A percentile compares a stretch with the other conserved stretches of the same genome.
These are phyloP conservation scores for Megacollybia marginata DNA, from an alignment of 768 basidiomycete genomes.

Conservation along the genomic window DNA sequence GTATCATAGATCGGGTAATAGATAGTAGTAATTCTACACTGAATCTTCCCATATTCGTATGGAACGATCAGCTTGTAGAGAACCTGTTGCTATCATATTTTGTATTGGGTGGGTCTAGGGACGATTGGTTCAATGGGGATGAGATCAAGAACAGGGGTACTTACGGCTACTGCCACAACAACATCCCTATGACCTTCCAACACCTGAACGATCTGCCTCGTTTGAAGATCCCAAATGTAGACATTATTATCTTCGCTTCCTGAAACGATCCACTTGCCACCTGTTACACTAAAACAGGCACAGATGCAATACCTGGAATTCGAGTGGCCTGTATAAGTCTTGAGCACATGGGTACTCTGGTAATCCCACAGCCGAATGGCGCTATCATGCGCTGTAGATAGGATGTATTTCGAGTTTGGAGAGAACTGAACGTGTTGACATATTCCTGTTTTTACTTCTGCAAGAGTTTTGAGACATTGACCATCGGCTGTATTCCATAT, in stretches of 20 bases:
- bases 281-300: conserved; percentile 78
- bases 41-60: conserved; percentile 78
- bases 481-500: conserved; percentile 93
- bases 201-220: conserved; percentile 75
- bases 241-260: conserved; percentile 89
- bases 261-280: conserved; percentile 84
- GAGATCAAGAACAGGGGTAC: background rate
- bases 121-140: conserved; percentile 12
- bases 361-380: conserved; percentile 95
- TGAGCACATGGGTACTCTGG: conserved; percentile 82
- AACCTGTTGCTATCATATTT: conserved; percentile 84
- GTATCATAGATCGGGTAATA: background rate
- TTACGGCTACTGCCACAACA: conserved; percentile 6
- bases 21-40: too few species aligned
- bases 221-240: conserved; percentile 89
- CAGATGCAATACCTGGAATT: conserved; percentile 83
- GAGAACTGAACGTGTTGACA: conserved; percentile 93
- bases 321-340: conserved; percentile 80
- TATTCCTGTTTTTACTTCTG: conserved; percentile 81
- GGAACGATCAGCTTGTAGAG: conserved; percentile 75
- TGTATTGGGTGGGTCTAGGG: conserved; percentile 80
- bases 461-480: conserved; percentile 93
- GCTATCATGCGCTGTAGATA: conserved; percentile 90
- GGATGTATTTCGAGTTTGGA: conserved; percentile 90
- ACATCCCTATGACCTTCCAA: conserved; percentile 69